Percentiles rank a stretch among this genome's conserved stretches.
phyloP scores from a whole-genome alignment of 2,329 filamentous ascomycete genomes.

The Calonectria naviculata region DNA sequence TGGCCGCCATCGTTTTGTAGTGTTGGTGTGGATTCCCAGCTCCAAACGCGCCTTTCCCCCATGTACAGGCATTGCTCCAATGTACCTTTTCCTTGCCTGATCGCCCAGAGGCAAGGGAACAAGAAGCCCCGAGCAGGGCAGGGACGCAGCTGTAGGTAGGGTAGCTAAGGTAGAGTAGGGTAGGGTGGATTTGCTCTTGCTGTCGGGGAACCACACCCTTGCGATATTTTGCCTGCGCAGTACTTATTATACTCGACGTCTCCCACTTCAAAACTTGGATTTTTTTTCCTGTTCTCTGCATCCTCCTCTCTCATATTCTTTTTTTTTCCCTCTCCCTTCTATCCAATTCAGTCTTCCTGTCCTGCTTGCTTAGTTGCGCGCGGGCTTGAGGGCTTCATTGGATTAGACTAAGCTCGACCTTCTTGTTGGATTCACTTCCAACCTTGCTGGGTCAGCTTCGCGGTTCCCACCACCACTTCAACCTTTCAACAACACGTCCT shows the following conservation, averaged over 20 bases:
- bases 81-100: constrained; percentile 13
- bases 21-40: constrained; percentile 4
- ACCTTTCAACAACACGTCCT: neutral
- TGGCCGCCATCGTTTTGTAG: constrained; percentile 7
- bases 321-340: constrained; percentile 6
- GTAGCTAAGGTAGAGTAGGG: neutral
- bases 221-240: constrained; percentile 30
- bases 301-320: constrained; percentile 12
- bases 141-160: constrained; percentile 14
- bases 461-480: neutral
- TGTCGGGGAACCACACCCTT: constrained; percentile 13
- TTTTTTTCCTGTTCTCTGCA: constrained; percentile 5
- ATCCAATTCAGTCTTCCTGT: constrained; percentile 15
- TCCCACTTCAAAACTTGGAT: neutral
- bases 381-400: constrained; percentile 30
- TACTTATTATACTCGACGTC: constrained; percentile 26
- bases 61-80: constrained; percentile 9
- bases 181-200: constrained; percentile 9
- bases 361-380: constrained; percentile 38
- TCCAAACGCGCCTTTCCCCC: constrained; percentile 6
- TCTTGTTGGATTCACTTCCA: constrained; percentile 14
- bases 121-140: constrained; percentile 13
- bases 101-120: constrained; percentile 13
- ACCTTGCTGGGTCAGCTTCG: neutral
- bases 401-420: constrained; percentile 21